phyloP scores from a whole-genome alignment of 345 rosid genomes.

The Sisymbrium irio region DNA sequence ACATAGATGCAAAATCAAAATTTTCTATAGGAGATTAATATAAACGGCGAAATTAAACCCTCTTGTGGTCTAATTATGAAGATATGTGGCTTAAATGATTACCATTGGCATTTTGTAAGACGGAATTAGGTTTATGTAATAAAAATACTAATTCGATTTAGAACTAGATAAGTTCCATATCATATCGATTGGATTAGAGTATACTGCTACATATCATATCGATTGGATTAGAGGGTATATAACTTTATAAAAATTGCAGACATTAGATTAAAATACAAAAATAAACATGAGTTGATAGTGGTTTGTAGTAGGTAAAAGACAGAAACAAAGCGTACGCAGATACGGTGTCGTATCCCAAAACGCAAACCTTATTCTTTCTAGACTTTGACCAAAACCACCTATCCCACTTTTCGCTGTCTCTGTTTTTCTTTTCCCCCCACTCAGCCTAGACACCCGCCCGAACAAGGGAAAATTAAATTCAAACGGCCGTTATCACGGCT shows the following conservation, averaged over 20 bases:
- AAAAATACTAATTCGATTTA: not conserved
- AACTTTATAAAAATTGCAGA: not conserved
- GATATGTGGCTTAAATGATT: not conserved
- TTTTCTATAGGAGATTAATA: not conserved
- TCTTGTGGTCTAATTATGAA: not conserved
- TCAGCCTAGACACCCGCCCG: not conserved
- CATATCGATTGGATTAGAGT: not conserved
- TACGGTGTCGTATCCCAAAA: slow-evolving; percentile 45
- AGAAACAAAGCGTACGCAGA: slow-evolving; percentile 39
- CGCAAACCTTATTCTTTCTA: slow-evolving; percentile 36
- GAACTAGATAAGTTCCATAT: not conserved
- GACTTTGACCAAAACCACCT: slow-evolving; percentile 34
- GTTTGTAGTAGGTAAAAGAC: slow-evolving; percentile 29
- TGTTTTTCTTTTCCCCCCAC: not conserved
- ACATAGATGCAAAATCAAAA: not conserved
- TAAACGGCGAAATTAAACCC: not conserved
- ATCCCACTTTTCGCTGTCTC: slow-evolving; percentile 17
- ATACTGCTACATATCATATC: not conserved
- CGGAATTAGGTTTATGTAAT: not conserved
- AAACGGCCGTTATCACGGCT: slow-evolving; percentile 33
- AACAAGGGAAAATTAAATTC: not conserved
- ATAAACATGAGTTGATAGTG: slow-evolving; percentile 14
- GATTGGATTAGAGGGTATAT: not conserved
- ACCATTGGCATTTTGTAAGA: not conserved
- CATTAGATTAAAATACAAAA: not conserved